Evolutionary conservation across 2,329 filamentous ascomycete genomes (phyloP).

Genomic region (Fusarium nygamai): DNA sequence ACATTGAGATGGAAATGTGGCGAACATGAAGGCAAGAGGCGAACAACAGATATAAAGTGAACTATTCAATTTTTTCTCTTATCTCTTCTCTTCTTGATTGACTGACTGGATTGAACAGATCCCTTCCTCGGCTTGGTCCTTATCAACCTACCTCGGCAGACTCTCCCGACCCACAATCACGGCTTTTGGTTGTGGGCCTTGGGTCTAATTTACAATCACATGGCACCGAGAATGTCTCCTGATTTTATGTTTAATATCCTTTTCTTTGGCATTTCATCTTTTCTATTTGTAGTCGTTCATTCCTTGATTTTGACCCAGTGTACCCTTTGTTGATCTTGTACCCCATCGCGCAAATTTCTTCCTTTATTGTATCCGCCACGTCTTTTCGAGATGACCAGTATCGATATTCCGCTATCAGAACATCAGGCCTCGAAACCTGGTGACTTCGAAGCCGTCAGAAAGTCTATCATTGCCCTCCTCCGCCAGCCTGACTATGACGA

Average conservation of each 20-base stretch:
- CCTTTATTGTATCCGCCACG: background rate
- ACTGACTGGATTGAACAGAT: no score
- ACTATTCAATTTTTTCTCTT: background rate
- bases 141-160: background rate
- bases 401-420: background rate
- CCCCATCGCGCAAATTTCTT: background rate
- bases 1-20: background rate
- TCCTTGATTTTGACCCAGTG: no score
- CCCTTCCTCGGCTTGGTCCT: background rate
- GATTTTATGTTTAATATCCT: background rate
- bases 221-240: background rate
- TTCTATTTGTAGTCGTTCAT: background rate
- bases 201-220: background rate
- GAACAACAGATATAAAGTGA: background rate
- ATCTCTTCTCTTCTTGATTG: background rate
- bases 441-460: background rate
- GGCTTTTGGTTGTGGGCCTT: background rate
- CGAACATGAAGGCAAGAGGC: background rate
- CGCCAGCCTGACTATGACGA: conserved; percentile 2
- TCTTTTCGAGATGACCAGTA: background rate
- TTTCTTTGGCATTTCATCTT: background rate
- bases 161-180: background rate
- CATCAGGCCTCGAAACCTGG: background rate
- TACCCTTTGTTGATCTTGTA: background rate
- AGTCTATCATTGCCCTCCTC: background rate